Evolutionary conservation across 2,329 filamentous ascomycete species (phyloP), one percentile per base, ranked within the genome.

Genomic region (Xylariomycetidae sp.): DNA sequence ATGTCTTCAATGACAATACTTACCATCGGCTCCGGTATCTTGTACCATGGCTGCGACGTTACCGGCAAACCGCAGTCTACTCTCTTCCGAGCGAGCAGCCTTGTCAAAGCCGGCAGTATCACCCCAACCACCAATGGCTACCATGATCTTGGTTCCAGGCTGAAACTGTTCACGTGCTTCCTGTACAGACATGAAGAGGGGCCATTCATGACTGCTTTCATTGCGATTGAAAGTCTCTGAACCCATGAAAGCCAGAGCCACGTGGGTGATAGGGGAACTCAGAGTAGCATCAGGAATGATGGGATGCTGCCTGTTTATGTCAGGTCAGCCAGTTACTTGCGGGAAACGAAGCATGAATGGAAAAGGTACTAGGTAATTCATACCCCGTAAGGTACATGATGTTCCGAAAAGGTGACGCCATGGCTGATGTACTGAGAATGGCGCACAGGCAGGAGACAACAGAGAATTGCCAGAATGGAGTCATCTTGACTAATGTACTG

Each of bases 121-220:
- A 2, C 71, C 78, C 77, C 78, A 82, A 18, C 78, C 79, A 10
- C 79, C 79, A 26, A 83, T 69, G 13, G 78, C 72, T 38, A 82
- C 67, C 65, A 78, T 72, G 12, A 82, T 56, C 52, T 81, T 76
- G 31, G 70, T 68, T 5, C 63, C 65, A 0, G 67, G 52, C 10
- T 64, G 52, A 35, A 77, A 81, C 14, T 74, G 60, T 17, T 59
- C 57, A 13, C 75, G 69, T 27, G 77, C 61, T 4, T 67, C 63
- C 1, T 57, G 49, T 2, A 79, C 55, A 1, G 67, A 52, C 53
- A 71, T 66, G 44, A 77, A 79, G 4, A 55, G 34, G 0, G 76
- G 74, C 32, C 61, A 60, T 44, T 68, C 76, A 0, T 56, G 46
- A 14, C 59, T 60, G 1, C 61, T 43, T 0, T 58, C 61, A 29